Base-by-base conservation (phyloP, 495 filamentous ascomycete species). In the Aspergillus egyptiacus region DNA sequence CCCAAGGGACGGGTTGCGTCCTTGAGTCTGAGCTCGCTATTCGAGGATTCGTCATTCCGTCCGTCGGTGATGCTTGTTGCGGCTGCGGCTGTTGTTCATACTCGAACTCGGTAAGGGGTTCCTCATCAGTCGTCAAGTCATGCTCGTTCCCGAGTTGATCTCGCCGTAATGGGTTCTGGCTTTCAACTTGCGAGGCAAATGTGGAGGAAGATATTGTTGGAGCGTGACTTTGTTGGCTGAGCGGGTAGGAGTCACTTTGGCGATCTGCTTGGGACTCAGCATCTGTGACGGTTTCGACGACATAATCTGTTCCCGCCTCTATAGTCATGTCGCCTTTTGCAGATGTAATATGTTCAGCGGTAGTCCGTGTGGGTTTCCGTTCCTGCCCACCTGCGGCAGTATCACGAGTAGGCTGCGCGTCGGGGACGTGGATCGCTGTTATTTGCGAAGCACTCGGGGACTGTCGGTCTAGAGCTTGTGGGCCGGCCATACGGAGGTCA, bases 121-220 rank as follows among this genome's bases (percentile, higher is more conserved):
- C 41, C 15, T 44, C 41, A 1, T 44, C 41, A 28, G 5, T 22
- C n/a, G 15, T 14, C 6, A 15, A 19, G 19, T 31, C 18, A n/a
- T 33, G 6, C 10, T 33, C 41, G 6, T 31, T 31, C 6, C 5
- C 10, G 36, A n/a, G n/a, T n/a, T n/a, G n/a, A n/a, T 17, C 8
- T 34, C 9, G 10, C 9, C 14, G 20, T 10, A 38, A 1, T 46
- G 20, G 11, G 28, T n/a, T 23, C 10, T 37, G 51, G 15, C 49
- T 52, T n/a, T n/a, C n/a, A n/a, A n/a, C n/a, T n/a, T 51, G 54
- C 5, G 59, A 62, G 3, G 48, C 50, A 22, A 63, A 58, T 25
- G 56, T 37, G 17, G 56, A 55, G 6, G 53, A 53, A 11, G 46
- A 32, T 33, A 56, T 25, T 20, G 55, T 48, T 20, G 41, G 24